phyloP scores from a whole-genome alignment of 345 rosid species.

The Heritiera fomes region DNA sequence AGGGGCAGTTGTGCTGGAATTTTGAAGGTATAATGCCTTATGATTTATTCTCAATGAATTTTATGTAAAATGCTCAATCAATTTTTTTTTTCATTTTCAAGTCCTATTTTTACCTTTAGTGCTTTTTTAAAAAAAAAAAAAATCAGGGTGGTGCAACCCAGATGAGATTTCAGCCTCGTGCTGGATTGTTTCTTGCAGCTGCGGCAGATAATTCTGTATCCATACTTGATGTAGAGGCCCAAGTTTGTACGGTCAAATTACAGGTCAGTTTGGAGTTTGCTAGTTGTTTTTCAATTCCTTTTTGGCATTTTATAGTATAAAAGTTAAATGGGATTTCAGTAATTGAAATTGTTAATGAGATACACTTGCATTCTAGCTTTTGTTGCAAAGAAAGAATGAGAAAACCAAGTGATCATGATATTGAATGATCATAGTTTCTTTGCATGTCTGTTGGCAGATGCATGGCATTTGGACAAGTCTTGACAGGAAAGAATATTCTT shows the following conservation, averaged over 20 bases:
- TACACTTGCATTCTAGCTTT: background rate
- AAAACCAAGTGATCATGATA: background rate
- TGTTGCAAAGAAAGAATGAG: background rate
- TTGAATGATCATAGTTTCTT: conserved; percentile 8
- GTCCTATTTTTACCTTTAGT: background rate
- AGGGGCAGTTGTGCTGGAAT: conserved; percentile 62
- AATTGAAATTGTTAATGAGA: background rate
- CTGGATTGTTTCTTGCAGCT: conserved; percentile 65
- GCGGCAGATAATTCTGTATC: conserved; percentile 53
- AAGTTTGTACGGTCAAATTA: conserved; percentile 48
- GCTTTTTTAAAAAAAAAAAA: too few species aligned
- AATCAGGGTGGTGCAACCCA: conserved; percentile 56
- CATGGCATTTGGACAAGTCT: conserved; percentile 10
- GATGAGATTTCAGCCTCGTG: conserved; percentile 60
- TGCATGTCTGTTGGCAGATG: background rate
- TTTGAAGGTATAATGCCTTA: conserved; percentile 43
- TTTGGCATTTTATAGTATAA: background rate
- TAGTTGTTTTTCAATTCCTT: background rate
- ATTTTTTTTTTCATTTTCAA: background rate
- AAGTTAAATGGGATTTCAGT: background rate
- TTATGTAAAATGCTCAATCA: background rate
- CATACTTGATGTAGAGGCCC: conserved; percentile 61
- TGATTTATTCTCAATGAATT: background rate
- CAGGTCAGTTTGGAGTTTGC: conserved; percentile 42
- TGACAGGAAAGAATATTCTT: conserved; percentile 7